These are phyloP conservation scores for Plantago rigida DNA, from an alignment of 305 asterid genomes.

Conservation along the genomic window DNA sequence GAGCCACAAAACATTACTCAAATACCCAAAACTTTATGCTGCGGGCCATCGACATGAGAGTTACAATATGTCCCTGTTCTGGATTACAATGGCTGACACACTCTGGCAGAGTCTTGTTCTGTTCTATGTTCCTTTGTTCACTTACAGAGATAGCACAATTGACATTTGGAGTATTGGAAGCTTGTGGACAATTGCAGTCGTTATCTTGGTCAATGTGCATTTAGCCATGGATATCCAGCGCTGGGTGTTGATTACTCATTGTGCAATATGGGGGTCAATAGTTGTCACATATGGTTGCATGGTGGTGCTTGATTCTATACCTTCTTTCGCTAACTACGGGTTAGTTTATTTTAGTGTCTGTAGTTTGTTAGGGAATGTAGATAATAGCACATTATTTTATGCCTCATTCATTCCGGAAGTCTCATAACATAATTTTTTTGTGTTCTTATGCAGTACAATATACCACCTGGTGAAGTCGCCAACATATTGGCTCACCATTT, in stretches of 20 bases:
- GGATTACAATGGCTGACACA: conserved; percentile 89
- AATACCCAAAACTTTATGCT: conserved; percentile 81
- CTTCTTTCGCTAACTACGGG: conserved; percentile 70
- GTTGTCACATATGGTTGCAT: conserved; percentile 68
- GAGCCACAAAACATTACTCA: conserved; percentile 68
- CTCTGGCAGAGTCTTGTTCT: conserved; percentile 97
- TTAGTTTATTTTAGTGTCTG: conserved; percentile 34
- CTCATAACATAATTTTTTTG: conserved; percentile 20
- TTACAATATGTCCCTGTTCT: conserved; percentile 76
- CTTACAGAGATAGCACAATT: conserved; percentile 60
- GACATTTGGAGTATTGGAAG: conserved; percentile 98
- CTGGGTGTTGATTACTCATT: conserved; percentile 71
- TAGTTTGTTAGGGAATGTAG: conserved; percentile 3
- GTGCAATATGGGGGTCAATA: conserved; percentile 88
- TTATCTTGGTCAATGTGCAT: conserved; percentile 74
- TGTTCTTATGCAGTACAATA: conserved; percentile 65
- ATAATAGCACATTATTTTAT: conserved; percentile 4
- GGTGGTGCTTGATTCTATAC: conserved; percentile 77
- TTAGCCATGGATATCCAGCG: conserved; percentile 88
- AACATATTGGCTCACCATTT: conserved; percentile 75
- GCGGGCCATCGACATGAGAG: conserved; percentile 87
- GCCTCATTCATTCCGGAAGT: conserved; percentile 1
- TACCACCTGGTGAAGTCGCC: conserved; percentile 65
- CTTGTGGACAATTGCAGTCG: conserved; percentile 93
- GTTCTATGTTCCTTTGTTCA: conserved; percentile 68